Conservation (phyloP, 228 moss, liverwort and hornwort species). For the Sphagnum fallax region DNA sequence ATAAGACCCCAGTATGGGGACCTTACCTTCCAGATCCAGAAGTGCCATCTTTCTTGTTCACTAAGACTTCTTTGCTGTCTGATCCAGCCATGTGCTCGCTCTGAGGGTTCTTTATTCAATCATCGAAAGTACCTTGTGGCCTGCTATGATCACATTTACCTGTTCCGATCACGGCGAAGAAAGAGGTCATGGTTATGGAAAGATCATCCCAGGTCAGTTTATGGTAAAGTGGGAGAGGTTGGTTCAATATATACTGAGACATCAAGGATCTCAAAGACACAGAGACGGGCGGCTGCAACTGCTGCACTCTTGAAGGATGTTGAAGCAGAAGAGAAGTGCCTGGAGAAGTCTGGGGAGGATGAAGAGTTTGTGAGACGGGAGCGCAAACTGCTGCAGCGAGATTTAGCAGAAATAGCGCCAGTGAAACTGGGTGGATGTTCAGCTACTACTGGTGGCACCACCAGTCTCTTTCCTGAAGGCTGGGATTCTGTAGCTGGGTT, state of each 20-base stretch:
- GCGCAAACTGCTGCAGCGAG: constrained; percentile 70
- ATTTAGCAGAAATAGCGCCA: constrained; percentile 70
- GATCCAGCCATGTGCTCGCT: constrained; percentile 77
- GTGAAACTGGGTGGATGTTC: constrained; percentile 56
- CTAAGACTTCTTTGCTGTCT: constrained; percentile 11
- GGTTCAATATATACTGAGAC: constrained; percentile 30
- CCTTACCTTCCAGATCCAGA: too few species aligned
- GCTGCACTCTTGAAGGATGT: constrained; percentile 60
- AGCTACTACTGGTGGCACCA: constrained; percentile 9
- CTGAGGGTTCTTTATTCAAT: constrained; percentile 70
- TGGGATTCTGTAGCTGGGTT: constrained; percentile 81
- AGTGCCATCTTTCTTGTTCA: constrained; percentile 5
- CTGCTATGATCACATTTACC: constrained; percentile 65
- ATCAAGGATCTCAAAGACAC: constrained; percentile 55
- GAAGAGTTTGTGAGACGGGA: constrained; percentile 80
- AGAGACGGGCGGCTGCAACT: constrained; percentile 60
- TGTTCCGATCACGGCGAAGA: constrained; percentile 60
- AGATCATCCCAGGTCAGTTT: constrained; percentile 18
- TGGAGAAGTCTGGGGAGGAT: constrained; percentile 77
- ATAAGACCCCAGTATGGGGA: too few species aligned
- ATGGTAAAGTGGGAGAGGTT: constrained; percentile 23
- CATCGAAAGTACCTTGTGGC: constrained; percentile 82
- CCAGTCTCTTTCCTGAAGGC: constrained; percentile 41
- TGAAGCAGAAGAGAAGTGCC: constrained; percentile 70
- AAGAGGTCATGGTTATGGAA: constrained; percentile 33